phyloP scores from a whole-genome alignment of 2,329 filamentous ascomycete species.

The Gliomastix tumulicola region DNA sequence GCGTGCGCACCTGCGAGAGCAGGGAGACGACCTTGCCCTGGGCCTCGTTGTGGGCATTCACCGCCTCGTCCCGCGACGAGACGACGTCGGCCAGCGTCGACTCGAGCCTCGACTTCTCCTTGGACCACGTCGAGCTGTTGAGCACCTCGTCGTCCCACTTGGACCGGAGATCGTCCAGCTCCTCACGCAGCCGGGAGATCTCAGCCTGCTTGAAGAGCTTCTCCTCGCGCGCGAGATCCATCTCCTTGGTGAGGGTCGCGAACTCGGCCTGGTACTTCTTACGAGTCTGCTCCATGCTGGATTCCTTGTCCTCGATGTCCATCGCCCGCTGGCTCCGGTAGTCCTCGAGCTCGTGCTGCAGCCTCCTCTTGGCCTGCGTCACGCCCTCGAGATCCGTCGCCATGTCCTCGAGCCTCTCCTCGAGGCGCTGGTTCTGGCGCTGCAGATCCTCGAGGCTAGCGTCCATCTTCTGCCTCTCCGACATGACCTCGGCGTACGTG shows the following conservation, averaged over 20 bases:
- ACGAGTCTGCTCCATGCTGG: slow-evolving; percentile 90
- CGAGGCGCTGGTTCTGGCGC: slow-evolving; percentile 79
- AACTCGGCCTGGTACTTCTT: slow-evolving; percentile 97
- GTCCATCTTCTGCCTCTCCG: slow-evolving; percentile 88
- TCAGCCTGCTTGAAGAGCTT: slow-evolving; percentile 79
- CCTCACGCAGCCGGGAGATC: slow-evolving; percentile 83
- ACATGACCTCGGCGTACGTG: slow-evolving; percentile 81
- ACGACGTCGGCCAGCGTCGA: slow-evolving; percentile 83
- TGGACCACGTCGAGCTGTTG: slow-evolving; percentile 96
- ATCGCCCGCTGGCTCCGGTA: slow-evolving; percentile 92
- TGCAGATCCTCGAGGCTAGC: slow-evolving; percentile 82
- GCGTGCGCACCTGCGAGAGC: slow-evolving; percentile 78
- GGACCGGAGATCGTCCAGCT: slow-evolving; percentile 86
- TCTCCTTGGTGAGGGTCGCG: slow-evolving; percentile 79
- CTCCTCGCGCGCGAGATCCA: slow-evolving; percentile 90
- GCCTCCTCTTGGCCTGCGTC: slow-evolving; percentile 82
- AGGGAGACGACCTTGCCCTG: slow-evolving; percentile 89
- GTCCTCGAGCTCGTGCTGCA: slow-evolving; percentile 96
- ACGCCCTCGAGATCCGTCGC: slow-evolving; percentile 83
- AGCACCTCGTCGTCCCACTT: slow-evolving; percentile 99
- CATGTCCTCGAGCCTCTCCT: slow-evolving; percentile 86
- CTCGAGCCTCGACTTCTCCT: slow-evolving; percentile 91
- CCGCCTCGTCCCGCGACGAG: slow-evolving; percentile 88
- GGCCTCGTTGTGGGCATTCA: slow-evolving; percentile 87
- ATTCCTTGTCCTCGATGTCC: slow-evolving; percentile 95